A percentile compares a stretch with the other conserved stretches of the same genome.
phyloP scores from a whole-genome alignment of 2,329 filamentous ascomycete genomes.

The Pezicula rhizophila region DNA sequence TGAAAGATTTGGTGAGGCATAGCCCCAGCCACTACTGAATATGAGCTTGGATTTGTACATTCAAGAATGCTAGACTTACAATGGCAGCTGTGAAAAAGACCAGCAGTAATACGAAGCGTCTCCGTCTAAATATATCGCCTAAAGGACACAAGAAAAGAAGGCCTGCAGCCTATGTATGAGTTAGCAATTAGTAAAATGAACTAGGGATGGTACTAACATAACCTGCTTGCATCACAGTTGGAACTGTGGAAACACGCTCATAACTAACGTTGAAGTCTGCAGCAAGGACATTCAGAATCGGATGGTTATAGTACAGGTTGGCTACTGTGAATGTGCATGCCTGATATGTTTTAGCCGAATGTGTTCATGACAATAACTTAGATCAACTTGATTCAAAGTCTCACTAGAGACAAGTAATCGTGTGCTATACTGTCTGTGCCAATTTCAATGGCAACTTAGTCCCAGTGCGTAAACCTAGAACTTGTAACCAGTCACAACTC shows the following conservation, averaged over 20 bases:
- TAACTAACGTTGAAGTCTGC: slow-evolving; percentile 64
- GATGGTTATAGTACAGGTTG: slow-evolving; percentile 77
- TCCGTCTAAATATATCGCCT: slow-evolving; percentile 62
- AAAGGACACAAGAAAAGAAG: slow-evolving; percentile 70
- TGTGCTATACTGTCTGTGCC: too few relatives aligned
- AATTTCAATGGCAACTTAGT: too few relatives aligned
- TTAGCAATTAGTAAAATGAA: too few relatives aligned
- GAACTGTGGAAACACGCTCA: slow-evolving; percentile 60
- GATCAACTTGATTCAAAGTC: too few relatives aligned
- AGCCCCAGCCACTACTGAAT: slow-evolving; percentile 56
- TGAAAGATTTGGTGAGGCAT: slow-evolving; percentile 61
- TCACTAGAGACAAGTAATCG: too few relatives aligned
- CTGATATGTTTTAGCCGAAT: slow-evolving; percentile 26
- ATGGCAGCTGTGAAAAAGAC: slow-evolving; percentile 63
- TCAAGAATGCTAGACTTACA: slow-evolving; percentile 36
- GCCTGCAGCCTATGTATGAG: slow-evolving; percentile 44
- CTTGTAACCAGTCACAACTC: too few relatives aligned
- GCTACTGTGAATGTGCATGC: slow-evolving; percentile 64
- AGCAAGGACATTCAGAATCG: slow-evolving; percentile 71
- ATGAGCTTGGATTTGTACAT: slow-evolving; percentile 1
- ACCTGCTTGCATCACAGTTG: slow-evolving; percentile 73
- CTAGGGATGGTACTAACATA: slow-evolving; percentile 36
- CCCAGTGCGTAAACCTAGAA: too few relatives aligned
- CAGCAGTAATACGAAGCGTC: slow-evolving; percentile 63
- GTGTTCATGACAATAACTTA: too few relatives aligned